Percentiles rank a stretch among this genome's conserved stretches.
These are phyloP conservation scores for Sclerotinia nivalis DNA, from an alignment of 2,329 filamentous ascomycete genomes.

Conservation along the genomic window DNA sequence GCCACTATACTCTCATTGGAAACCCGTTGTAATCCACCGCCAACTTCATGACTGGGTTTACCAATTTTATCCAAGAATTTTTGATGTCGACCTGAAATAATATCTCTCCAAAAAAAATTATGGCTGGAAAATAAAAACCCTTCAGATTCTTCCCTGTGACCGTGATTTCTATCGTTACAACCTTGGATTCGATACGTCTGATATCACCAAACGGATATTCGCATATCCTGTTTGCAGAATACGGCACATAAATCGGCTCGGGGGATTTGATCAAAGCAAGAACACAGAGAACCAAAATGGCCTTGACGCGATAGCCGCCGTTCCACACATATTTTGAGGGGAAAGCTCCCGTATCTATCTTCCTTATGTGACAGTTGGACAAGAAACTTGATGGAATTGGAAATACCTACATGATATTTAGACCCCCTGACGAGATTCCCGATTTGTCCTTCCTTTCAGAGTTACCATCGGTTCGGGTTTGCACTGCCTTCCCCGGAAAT, in stretches of 20 bases:
- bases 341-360: neutral
- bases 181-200: neutral
- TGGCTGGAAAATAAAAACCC: neutral
- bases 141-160: neutral
- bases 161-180: neutral
- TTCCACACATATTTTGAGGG: slow-evolving; percentile 1
- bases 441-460: neutral
- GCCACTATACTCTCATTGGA: neutral
- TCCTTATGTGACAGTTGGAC: slow-evolving; percentile 12
- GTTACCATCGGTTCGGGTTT: slow-evolving; percentile 16
- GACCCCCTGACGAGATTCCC: slow-evolving; percentile 13
- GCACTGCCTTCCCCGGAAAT: slow-evolving; percentile 1
- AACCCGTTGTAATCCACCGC: slow-evolving; percentile 6
- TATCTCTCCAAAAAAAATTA: neutral
- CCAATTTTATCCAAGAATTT: neutral
- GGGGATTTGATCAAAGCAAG: slow-evolving; percentile 3
- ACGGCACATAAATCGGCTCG: slow-evolving; percentile 14
- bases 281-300: neutral
- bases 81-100: neutral
- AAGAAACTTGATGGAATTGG: slow-evolving; percentile 10
- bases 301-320: slow-evolving; percentile 20
- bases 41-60: slow-evolving; percentile 4
- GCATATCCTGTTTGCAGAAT: slow-evolving; percentile 13
- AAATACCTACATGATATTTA: slow-evolving; percentile 9
- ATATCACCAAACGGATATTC: slow-evolving; percentile 10